Conservation (phyloP, 2,329 filamentous ascomycete genomes). For the Blumeria graminis region DNA sequence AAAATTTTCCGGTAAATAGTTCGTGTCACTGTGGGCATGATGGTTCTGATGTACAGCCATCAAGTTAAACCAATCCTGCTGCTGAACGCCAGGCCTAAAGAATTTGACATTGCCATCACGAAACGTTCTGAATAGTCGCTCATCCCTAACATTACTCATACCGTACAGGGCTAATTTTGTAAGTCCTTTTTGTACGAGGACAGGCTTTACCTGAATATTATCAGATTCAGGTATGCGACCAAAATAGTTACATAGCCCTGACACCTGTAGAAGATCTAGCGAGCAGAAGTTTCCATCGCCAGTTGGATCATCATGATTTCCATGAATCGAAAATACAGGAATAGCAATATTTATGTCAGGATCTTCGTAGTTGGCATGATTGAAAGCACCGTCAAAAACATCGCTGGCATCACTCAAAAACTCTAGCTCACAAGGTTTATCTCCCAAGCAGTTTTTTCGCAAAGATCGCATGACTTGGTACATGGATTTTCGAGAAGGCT, state of each 20-base stretch:
- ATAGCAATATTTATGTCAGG: slow-evolving; percentile 92
- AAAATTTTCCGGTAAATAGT: slow-evolving; percentile 86
- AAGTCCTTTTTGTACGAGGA: slow-evolving; percentile 74
- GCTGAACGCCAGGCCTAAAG: slow-evolving; percentile 59
- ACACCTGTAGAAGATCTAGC: slow-evolving; percentile 72
- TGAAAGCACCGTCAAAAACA: slow-evolving; percentile 72
- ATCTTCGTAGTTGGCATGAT: slow-evolving; percentile 94
- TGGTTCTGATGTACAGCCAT: slow-evolving; percentile 94
- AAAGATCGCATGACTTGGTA: slow-evolving; percentile 94
- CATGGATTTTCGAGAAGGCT: slow-evolving; percentile 83
- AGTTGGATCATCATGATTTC: slow-evolving; percentile 96
- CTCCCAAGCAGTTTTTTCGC: slow-evolving; percentile 77
- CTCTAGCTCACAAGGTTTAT: slow-evolving; percentile 87
- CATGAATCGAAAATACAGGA: slow-evolving; percentile 93
- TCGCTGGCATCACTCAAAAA: slow-evolving; percentile 83
- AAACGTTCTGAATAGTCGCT: slow-evolving; percentile 83
- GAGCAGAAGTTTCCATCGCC: slow-evolving; percentile 83
- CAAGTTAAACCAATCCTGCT: slow-evolving; percentile 84
- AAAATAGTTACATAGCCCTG: slow-evolving; percentile 87
- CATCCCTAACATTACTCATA: slow-evolving; percentile 86
- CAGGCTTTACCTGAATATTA: slow-evolving; percentile 77
- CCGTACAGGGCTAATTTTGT: slow-evolving; percentile 89
- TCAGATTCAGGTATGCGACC: slow-evolving; percentile 79
- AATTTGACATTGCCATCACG: slow-evolving; percentile 84
- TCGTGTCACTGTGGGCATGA: slow-evolving; percentile 69